These are phyloP conservation scores for Leptodermis oblonga DNA, from an alignment of 257 asterid species.

Conservation along the genomic window DNA sequence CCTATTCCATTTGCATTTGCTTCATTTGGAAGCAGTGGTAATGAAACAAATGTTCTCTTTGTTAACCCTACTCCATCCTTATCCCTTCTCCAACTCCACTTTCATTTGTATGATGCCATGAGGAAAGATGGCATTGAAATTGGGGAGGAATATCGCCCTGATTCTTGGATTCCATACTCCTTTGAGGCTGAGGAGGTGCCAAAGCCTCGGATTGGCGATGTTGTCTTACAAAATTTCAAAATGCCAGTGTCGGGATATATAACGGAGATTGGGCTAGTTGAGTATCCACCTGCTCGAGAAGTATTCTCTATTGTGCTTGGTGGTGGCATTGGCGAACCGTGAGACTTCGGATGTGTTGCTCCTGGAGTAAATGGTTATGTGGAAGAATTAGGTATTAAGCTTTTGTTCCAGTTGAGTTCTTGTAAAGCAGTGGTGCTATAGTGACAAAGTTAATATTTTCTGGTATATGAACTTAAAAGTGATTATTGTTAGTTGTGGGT, in stretches of 20 bases:
- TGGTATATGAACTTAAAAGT: slow-evolving; percentile 4
- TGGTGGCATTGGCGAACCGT: slow-evolving; percentile 44
- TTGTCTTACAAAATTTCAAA: slow-evolving; percentile 72
- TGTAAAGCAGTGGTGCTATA: slow-evolving; percentile 23
- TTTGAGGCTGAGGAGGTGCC: slow-evolving; percentile 82
- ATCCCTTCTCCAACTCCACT: slow-evolving; percentile 76
- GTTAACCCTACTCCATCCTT: slow-evolving; percentile 77
- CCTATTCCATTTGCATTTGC: slow-evolving; percentile 71
- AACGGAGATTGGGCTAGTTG: slow-evolving; percentile 76
- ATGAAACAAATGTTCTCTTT: slow-evolving; percentile 58
- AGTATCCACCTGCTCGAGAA: slow-evolving; percentile 85
- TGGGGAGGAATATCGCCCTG: slow-evolving; percentile 68
- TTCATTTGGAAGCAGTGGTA: slow-evolving; percentile 75
- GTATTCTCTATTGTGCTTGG: slow-evolving; percentile 67
- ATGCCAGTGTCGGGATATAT: slow-evolving; percentile 84
- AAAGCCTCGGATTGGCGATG: slow-evolving; percentile 76
- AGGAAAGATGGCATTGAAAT: slow-evolving; percentile 74
- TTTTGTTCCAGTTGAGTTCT: slow-evolving; percentile 11
- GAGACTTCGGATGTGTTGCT: slow-evolving; percentile 44
- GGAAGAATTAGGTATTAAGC: too few species aligned
- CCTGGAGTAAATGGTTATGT: too few species aligned
- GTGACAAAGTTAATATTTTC: slow-evolving; percentile 12
- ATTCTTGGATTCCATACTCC: slow-evolving; percentile 80
- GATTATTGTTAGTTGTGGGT: not conserved
- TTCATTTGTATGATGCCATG: slow-evolving; percentile 71